These are phyloP conservation scores for Mucor circinelloides DNA, from an alignment of 371 early-diverging fungal species.

Conservation along the genomic window DNA sequence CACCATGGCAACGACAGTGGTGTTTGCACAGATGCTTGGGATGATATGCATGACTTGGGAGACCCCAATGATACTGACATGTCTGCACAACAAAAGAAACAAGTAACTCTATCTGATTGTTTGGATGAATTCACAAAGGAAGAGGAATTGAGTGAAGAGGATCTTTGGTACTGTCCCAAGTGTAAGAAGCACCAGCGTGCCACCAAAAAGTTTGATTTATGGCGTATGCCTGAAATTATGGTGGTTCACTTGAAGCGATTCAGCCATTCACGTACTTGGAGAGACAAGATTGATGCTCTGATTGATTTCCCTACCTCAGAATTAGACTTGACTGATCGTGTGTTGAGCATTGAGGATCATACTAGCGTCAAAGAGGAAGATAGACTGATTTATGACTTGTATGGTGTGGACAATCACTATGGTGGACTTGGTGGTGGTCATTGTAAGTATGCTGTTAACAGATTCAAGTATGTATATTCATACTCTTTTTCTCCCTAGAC, in stretches of 20 bases:
- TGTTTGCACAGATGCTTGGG: conserved; percentile 31
- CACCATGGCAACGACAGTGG: background rate
- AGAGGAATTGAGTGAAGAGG: conserved; percentile 82
- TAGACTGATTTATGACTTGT: conserved; percentile 76
- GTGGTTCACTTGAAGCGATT: conserved; percentile 94
- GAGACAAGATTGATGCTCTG: conserved; percentile 84
- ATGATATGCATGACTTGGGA: conserved; percentile 25
- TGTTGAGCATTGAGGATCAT: conserved; percentile 25
- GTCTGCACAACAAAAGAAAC: conserved; percentile 24
- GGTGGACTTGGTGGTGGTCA: conserved; percentile 95
- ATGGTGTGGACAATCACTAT: conserved; percentile 88
- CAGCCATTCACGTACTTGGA: conserved; percentile 70
- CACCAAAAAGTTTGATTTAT: conserved; percentile 85
- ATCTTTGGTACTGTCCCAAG: conserved; percentile 83
- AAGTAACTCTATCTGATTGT: conserved; percentile 73
- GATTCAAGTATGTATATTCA: no score
- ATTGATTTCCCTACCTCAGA: conserved; percentile 80
- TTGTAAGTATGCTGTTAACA: conserved; percentile 57
- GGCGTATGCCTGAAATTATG: conserved; percentile 84
- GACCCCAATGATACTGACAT: conserved; percentile 22
- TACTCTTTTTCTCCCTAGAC: conserved; percentile 46
- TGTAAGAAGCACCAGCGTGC: conserved; percentile 84
- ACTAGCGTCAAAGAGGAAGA: conserved; percentile 18
- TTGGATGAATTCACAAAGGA: conserved; percentile 78
- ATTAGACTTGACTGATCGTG: conserved; percentile 67